A percentile compares a stretch with the other conserved stretches of the same genome.
Evolutionary conservation across 306 rosid species (phyloP).

Genomic region (Rosa rugosa): DNA sequence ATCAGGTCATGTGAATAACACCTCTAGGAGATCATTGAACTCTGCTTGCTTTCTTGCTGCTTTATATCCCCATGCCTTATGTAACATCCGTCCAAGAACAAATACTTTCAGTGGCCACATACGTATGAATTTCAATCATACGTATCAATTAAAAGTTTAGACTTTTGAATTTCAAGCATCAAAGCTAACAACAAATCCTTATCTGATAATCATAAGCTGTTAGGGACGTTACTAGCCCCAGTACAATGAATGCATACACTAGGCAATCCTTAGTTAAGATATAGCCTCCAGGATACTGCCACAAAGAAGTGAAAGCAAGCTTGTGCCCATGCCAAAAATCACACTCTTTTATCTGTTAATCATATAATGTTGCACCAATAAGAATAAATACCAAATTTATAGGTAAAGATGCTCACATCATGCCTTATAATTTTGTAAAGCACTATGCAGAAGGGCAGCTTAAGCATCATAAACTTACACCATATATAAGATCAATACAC

Average conservation of each 20-base stretch:
- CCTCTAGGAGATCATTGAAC: slow-evolving; percentile 91
- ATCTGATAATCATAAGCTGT: slow-evolving; percentile 93
- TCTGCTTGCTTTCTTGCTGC: slow-evolving; percentile 73
- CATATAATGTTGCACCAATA: slow-evolving; percentile 28
- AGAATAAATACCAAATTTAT: neutral
- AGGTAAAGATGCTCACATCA: slow-evolving; percentile 6
- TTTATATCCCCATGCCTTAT: slow-evolving; percentile 82
- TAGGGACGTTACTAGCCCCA: slow-evolving; percentile 63
- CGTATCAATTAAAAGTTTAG: no score
- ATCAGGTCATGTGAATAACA: slow-evolving; percentile 15
- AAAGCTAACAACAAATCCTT: neutral
- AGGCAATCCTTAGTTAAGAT: slow-evolving; percentile 60
- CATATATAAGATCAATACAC: neutral
- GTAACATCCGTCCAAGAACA: slow-evolving; percentile 92
- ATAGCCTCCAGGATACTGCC: slow-evolving; percentile 65
- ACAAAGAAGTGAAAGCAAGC: slow-evolving; percentile 82
- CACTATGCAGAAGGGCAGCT: neutral
- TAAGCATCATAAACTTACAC: neutral
- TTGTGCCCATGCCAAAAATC: slow-evolving; percentile 89
- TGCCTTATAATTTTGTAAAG: neutral
- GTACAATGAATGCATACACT: slow-evolving; percentile 46
- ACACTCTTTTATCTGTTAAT: slow-evolving; percentile 90
- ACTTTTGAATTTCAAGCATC: no score
- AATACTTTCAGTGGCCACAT: no score
- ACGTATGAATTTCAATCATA: no score